Base-by-base conservation (phyloP, 805 yeast species). In the Yarrowia keelungensis region DNA sequence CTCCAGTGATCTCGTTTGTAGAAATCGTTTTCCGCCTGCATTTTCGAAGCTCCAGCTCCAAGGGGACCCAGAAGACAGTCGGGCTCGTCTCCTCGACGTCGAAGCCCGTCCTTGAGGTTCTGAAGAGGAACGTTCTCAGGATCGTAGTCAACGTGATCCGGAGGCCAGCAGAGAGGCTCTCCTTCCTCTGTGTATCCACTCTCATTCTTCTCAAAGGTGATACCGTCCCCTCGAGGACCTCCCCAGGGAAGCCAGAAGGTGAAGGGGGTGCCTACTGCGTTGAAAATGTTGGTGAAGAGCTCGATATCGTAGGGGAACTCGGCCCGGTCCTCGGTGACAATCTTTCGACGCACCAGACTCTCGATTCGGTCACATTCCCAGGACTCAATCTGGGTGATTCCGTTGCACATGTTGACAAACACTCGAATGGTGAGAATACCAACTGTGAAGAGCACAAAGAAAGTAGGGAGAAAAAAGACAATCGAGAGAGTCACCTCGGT, bases 281-380 rank as follows among this genome's bases (percentile, higher is more conserved):
- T 76, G 0, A 75, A 69, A 8, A 87, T 62, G 75, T 94, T 94
- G 0, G 77, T 72, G 79, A 81, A 81, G 1, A 87, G 74, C 5
- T 91, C 91, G 5, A 86, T 76, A 74, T 93, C 96, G 76, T 92
- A 94, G 0, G 98, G 98, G 76, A 95, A 94, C 1, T 90, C 84
- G 16, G 68, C 73, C 3, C 71, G 49, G 10, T 65, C 53, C 43
- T 70, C 72, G 2, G 71, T 71, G 9, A 69, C 69, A 39, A 77
- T 65, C 38, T 70, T 71, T 8, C 78, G 73, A 16, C 85, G 82
- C 69, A 87, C 84, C 71, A 89, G 89, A 3, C 87, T 80, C 66
- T 87, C 92, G 1, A 91, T 81, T 72, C 98, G 83, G 72, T 95
- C 98, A 77, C 81, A 77, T 74, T 94, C 98, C 99, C 99, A 94